Percentiles rank a stretch among this genome's conserved stretches.
phyloP scores from a whole-genome alignment of 2,329 filamentous ascomycete genomes.

The Cordyceps cateniannulata region DNA sequence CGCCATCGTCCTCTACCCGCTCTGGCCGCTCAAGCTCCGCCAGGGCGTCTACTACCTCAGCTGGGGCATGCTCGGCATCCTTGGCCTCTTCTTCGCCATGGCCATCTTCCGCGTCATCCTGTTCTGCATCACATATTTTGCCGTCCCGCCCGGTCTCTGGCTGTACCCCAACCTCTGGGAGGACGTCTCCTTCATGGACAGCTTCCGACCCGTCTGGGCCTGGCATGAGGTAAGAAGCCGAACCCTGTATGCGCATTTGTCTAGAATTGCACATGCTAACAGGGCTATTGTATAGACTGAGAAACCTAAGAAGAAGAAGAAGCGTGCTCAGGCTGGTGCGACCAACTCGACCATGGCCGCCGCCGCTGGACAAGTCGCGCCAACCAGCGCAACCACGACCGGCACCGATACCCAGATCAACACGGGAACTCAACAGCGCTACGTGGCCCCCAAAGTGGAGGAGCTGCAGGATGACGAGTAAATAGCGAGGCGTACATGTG shows the following conservation, averaged over 20 bases:
- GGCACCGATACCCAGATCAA: slow-evolving; percentile 49
- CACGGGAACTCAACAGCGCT: slow-evolving; percentile 38
- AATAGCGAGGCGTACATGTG: neutral
- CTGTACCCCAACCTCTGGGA: slow-evolving; percentile 97
- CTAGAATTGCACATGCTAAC: slow-evolving; percentile 16
- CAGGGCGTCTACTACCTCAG: slow-evolving; percentile 96
- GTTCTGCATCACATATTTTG: slow-evolving; percentile 88
- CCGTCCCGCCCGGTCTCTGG: slow-evolving; percentile 83
- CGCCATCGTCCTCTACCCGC: slow-evolving; percentile 84
- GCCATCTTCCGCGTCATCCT: slow-evolving; percentile 93
- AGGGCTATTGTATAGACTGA: slow-evolving; percentile 19
- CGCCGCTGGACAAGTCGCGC: slow-evolving; percentile 45
- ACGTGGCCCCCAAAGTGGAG: slow-evolving; percentile 47
- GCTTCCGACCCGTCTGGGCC: slow-evolving; percentile 91
- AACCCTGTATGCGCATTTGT: neutral
- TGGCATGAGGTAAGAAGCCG: slow-evolving; percentile 79
- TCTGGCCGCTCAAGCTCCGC: slow-evolving; percentile 88
- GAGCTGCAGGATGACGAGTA: slow-evolving; percentile 47
- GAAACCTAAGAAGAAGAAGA: slow-evolving; percentile 51
- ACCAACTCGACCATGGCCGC: slow-evolving; percentile 42
- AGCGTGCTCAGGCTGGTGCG: slow-evolving; percentile 32
- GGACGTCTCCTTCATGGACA: slow-evolving; percentile 96
- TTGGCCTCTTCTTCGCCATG: slow-evolving; percentile 96
- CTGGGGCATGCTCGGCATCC: slow-evolving; percentile 83
- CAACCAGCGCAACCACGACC: slow-evolving; percentile 49